Evolutionary conservation across 257 asterid genomes (phyloP).

Genomic region (Voacanga thouarsii): DNA sequence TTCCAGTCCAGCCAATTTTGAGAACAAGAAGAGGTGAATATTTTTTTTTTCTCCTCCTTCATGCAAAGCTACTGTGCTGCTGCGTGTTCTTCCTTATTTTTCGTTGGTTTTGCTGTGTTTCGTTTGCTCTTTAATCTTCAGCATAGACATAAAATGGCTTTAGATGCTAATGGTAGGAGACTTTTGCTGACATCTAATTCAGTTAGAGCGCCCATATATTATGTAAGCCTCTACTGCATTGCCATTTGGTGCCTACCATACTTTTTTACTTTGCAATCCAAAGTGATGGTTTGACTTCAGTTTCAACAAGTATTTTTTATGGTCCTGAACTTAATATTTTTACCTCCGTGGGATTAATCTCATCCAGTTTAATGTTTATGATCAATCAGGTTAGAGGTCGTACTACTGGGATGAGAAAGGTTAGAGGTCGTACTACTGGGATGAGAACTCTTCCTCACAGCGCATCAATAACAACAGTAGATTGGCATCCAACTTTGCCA

Average conservation of each 20-base stretch:
- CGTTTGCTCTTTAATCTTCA: no score
- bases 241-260: background rate
- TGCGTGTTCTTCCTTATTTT: no score
- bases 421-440: slow-evolving; percentile 52
- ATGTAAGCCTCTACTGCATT: slow-evolving; percentile 37
- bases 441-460: slow-evolving; percentile 67
- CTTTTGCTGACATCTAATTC: slow-evolving; percentile 80
- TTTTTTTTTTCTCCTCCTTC: no score
- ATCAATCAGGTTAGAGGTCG: slow-evolving; percentile 61
- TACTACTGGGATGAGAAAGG: no score
- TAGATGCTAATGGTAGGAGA: slow-evolving; percentile 73
- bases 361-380: background rate
- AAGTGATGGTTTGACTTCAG: background rate
- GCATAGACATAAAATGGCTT: slow-evolving; percentile 69
- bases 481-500: slow-evolving; percentile 93
- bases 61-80: no score
- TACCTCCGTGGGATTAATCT: background rate
- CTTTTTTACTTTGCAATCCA: background rate
- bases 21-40: no score
- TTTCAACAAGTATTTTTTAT: background rate
- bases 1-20: no score
- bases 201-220: slow-evolving; percentile 71
- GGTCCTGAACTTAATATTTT: background rate
- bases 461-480: slow-evolving; percentile 76
- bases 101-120: no score